These are phyloP conservation scores for Alloteropsis semialata DNA, from an alignment of 176 grass and related monocot species.

Conservation along the genomic window DNA sequence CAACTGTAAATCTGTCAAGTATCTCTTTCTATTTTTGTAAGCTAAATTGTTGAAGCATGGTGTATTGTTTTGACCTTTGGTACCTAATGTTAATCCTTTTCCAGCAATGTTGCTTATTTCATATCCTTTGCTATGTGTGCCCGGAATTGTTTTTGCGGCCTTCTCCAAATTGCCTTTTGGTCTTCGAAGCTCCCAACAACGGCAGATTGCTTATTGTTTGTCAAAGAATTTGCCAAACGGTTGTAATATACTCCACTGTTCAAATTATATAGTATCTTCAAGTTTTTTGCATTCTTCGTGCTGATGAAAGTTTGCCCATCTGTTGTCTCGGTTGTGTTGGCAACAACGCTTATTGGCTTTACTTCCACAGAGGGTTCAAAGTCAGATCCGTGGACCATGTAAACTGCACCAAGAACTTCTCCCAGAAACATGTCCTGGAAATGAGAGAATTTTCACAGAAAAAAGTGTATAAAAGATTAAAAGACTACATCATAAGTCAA, in stretches of 20 bases:
- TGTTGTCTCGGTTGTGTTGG: constrained; percentile 21
- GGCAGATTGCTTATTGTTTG: constrained; percentile 43
- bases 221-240: constrained; percentile 46
- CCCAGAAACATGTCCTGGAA: constrained; percentile 63
- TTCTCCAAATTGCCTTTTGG: constrained; percentile 57
- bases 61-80: constrained; percentile 22
- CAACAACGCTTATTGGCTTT: constrained; percentile 31
- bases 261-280: constrained; percentile 48
- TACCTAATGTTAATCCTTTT: not conserved
- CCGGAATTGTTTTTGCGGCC: not conserved
- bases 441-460: not conserved
- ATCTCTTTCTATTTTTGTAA: not conserved
- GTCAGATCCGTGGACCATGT: constrained; percentile 43
- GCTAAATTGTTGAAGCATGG: not conserved
- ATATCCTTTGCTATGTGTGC: not conserved
- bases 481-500: not conserved
- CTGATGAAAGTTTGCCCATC: constrained; percentile 47
- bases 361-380: constrained; percentile 29
- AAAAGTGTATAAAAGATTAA: not conserved
- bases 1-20: constrained; percentile 1
- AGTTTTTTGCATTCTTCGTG: constrained; percentile 22
- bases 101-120: not conserved
- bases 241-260: constrained; percentile 41
- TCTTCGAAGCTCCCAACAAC: constrained; percentile 66
- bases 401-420: constrained; percentile 69